phyloP scores from a whole-genome alignment of 2,329 filamentous ascomycete genomes.

The Daldinia sp. region DNA sequence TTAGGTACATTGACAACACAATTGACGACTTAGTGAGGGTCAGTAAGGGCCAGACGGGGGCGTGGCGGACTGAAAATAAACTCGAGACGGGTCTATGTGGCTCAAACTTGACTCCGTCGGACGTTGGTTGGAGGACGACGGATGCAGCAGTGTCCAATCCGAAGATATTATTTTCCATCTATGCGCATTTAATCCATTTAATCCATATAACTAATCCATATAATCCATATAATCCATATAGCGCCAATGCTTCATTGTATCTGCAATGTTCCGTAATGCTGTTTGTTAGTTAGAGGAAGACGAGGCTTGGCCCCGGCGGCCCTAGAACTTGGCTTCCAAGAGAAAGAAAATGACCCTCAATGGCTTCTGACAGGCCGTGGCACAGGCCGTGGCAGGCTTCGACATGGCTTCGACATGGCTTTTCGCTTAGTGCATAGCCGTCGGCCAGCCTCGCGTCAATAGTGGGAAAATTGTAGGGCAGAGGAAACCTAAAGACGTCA shows the following conservation, averaged over 20 bases:
- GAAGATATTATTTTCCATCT: too few species aligned
- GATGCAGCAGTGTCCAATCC: conserved; percentile 36
- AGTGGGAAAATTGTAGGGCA: conserved; percentile 31
- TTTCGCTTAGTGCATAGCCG: conserved; percentile 20
- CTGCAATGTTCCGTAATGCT: conserved; percentile 5
- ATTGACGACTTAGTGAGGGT: conserved; percentile 35
- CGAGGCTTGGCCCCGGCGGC: too few species aligned
- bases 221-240: conserved; percentile 5
- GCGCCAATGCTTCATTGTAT: neutral
- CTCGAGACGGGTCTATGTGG: conserved; percentile 21
- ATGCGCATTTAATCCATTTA: conserved; percentile 19
- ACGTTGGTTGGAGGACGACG: conserved; percentile 18
- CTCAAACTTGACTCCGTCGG: conserved; percentile 14
- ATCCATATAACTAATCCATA: conserved; percentile 6
- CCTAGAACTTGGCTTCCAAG: too few species aligned
- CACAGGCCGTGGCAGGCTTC: too few species aligned
- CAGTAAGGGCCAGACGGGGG: conserved; percentile 28
- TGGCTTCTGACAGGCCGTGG: too few species aligned
- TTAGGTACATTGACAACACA: conserved; percentile 23
- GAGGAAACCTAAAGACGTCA: conserved; percentile 37
- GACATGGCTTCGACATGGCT: too few species aligned
- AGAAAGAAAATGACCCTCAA: too few species aligned
- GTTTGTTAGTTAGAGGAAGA: too few species aligned
- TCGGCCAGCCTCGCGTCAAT: conserved; percentile 10
- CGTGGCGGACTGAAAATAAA: conserved; percentile 27